phyloP scores from a whole-genome alignment of 2,329 filamentous ascomycete genomes.

The Graphiopsis chlorocephala region DNA sequence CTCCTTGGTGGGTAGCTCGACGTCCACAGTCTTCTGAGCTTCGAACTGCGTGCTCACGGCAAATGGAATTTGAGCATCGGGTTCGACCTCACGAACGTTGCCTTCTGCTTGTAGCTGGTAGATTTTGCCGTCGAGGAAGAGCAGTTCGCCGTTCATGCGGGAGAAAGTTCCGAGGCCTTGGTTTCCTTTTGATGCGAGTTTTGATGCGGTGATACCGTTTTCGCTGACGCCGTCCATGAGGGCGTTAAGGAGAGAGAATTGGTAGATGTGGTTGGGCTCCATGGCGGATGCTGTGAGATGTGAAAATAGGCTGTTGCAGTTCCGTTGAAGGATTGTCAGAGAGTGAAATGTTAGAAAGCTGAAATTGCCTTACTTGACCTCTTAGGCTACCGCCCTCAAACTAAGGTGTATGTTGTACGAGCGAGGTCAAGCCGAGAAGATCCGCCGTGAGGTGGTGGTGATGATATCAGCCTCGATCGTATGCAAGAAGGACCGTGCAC shows the following conservation, averaged over 20 bases:
- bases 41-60: slow-evolving; percentile 35
- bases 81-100: slow-evolving; percentile 33
- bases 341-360: neutral
- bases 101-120: slow-evolving; percentile 44
- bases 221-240: slow-evolving; percentile 47
- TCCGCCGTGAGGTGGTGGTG: neutral
- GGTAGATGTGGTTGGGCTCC: slow-evolving; percentile 42
- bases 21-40: slow-evolving; percentile 26
- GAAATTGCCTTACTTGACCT: slow-evolving; percentile 2
- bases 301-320: neutral
- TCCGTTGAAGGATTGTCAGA: neutral
- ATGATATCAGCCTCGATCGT: neutral
- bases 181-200: slow-evolving; percentile 48
- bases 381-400: neutral
- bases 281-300: slow-evolving; percentile 19
- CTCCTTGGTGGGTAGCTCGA: slow-evolving; percentile 26
- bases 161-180: slow-evolving; percentile 51
- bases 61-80: slow-evolving; percentile 41
- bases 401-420: neutral
- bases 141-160: slow-evolving; percentile 44
- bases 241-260: slow-evolving; percentile 44
- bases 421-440: slow-evolving; percentile 11
- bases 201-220: slow-evolving; percentile 46
- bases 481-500: neutral
- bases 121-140: slow-evolving; percentile 42